phyloP scores from a whole-genome alignment of 2,329 filamentous ascomycete species.

The Fusarium mundagurra region DNA sequence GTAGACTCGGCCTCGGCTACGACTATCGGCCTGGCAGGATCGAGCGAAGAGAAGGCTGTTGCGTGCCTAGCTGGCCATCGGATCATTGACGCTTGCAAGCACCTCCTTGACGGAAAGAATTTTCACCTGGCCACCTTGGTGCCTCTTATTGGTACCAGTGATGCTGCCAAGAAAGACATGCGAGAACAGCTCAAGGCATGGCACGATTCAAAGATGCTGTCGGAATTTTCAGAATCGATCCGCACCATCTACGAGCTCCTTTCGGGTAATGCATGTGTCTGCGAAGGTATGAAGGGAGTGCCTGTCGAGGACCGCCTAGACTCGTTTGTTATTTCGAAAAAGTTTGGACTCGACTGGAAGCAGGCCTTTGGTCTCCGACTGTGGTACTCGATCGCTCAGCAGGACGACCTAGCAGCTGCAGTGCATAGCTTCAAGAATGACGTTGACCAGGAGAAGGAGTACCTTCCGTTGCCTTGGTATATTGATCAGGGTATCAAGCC shows the following conservation, averaged over 20 bases:
- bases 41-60: constrained; percentile 84
- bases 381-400: constrained; percentile 81
- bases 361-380: constrained; percentile 91
- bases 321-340: constrained; percentile 83
- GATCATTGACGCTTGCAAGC: constrained; percentile 82
- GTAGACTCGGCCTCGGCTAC: constrained; percentile 68
- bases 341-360: constrained; percentile 90
- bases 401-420: constrained; percentile 76
- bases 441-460: constrained; percentile 75
- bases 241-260: constrained; percentile 90
- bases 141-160: constrained; percentile 80
- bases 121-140: constrained; percentile 87
- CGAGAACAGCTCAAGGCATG: constrained; percentile 83
- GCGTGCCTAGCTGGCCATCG: constrained; percentile 81
- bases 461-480: constrained; percentile 78
- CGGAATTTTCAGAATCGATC: constrained; percentile 86
- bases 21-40: constrained; percentile 66
- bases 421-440: constrained; percentile 79
- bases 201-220: constrained; percentile 83
- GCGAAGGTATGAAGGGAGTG: constrained; percentile 77
- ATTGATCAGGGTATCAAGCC: constrained; percentile 66
- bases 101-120: constrained; percentile 79
- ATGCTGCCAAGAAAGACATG: constrained; percentile 77
- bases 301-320: constrained; percentile 82
- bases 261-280: constrained; percentile 85